A percentile compares a stretch with the other conserved stretches of the same genome.
Conservation (phyloP, 1,139 yeast genomes). For the Candida tunisiensis region DNA sequence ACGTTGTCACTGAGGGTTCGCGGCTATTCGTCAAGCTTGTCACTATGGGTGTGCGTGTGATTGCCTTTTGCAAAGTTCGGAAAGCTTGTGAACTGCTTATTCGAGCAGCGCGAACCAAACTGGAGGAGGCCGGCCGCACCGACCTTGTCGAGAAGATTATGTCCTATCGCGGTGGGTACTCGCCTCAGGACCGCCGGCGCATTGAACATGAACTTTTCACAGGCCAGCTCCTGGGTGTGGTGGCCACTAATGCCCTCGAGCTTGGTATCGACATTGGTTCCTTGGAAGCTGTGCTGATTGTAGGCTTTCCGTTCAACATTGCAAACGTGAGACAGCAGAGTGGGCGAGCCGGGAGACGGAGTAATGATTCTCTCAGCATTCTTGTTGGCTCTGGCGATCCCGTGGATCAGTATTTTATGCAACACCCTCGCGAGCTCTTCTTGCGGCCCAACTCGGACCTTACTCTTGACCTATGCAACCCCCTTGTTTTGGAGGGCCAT, state of each 20-base stretch:
- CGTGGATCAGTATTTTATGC: conserved; percentile 69
- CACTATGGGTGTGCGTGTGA: conserved; percentile 53
- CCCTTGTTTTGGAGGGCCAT: conserved; percentile 56
- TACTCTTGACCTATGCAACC: conserved; percentile 37
- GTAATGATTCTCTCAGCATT: conserved; percentile 57
- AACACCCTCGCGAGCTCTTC: conserved; percentile 48
- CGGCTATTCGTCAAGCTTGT: conserved; percentile 47
- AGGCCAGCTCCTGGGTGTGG: conserved; percentile 69
- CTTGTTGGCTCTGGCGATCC: conserved; percentile 78
- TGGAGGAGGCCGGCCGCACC: conserved; percentile 19
- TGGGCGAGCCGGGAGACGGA: conserved; percentile 89
- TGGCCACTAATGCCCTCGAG: conserved; percentile 91
- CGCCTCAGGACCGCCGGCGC: conserved; percentile 65
- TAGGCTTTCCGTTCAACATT: conserved; percentile 82
- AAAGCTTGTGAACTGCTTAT: conserved; percentile 73
- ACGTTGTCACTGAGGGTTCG: conserved; percentile 63
- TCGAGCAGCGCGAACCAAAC: conserved; percentile 52
- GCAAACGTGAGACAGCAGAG: conserved; percentile 88
- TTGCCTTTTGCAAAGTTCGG: conserved; percentile 81
- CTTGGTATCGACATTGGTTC: conserved; percentile 91
- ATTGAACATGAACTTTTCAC: conserved; percentile 84
- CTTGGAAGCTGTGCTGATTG: conserved; percentile 75
- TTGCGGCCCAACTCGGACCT: conserved; percentile 23
- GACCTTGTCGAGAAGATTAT: conserved; percentile 50
- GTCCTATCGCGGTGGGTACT: conserved; percentile 93